Conservation (phyloP, 805 yeast species). For the Lipomyces starkeyi region DNA sequence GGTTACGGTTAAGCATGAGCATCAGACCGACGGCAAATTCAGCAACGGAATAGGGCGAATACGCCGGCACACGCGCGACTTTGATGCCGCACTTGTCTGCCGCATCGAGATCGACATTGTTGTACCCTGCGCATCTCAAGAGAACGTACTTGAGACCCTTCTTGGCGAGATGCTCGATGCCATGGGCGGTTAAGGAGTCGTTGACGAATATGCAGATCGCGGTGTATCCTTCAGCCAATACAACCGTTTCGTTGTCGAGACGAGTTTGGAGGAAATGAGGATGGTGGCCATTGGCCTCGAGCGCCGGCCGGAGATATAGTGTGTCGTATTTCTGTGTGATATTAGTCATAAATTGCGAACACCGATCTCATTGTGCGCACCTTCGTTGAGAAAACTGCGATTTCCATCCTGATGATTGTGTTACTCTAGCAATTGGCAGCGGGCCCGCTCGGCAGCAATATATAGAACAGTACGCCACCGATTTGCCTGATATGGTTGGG, state of each 20-base stretch:
- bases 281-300: conserved; percentile 25
- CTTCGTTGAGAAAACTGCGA: conserved; percentile 40
- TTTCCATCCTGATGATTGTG: conserved; percentile 12
- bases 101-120: conserved; percentile 41
- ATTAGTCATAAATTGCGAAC: not conserved
- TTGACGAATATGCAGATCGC: conserved; percentile 42
- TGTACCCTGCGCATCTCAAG: conserved; percentile 42
- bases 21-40: conserved; percentile 43
- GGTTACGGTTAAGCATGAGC: conserved; percentile 42
- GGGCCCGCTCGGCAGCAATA: no score
- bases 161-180: conserved; percentile 32
- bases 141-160: conserved; percentile 37
- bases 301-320: conserved; percentile 34
- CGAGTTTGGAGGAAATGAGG: conserved; percentile 27
- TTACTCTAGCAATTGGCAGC: not conserved
- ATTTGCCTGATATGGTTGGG: no score
- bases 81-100: conserved; percentile 36
- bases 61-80: conserved; percentile 43
- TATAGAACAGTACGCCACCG: not conserved
- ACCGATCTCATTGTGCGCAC: conserved; percentile 9
- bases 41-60: conserved; percentile 44
- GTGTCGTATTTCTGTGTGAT: conserved; percentile 35
- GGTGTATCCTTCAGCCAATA: conserved; percentile 36
- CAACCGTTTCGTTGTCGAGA: conserved; percentile 37
- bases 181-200: conserved; percentile 32